Evolutionary conservation across 2,329 filamentous ascomycete genomes (phyloP), one percentile per base, ranked within the genome.

Genomic region (Shiraia sp.): DNA sequence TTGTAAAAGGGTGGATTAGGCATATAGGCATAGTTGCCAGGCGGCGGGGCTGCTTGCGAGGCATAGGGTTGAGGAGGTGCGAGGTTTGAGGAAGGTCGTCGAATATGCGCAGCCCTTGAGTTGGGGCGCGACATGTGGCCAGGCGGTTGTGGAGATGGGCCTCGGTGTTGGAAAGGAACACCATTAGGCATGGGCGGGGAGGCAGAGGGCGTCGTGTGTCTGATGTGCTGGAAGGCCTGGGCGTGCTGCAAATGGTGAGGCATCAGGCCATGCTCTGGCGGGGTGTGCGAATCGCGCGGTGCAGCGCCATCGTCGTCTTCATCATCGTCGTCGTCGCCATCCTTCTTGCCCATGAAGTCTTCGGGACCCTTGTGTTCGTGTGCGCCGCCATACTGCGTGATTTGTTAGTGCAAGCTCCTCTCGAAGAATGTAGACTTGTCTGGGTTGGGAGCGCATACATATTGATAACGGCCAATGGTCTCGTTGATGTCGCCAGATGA

Each of bases 331-430:
- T 87, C 87, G 49, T 87, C 86, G 42, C 75, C 76, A 45, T 80
- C 81, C 44, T 78, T 77, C 70, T 86, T 86, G 53, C 90, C 90
- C 63, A 86, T 88, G 72, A 96, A 99, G 71, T 99, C 93, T 40
- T 81, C 80, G 1, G 93, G 93, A 2, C 92, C 92, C 74, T 97
- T 99, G 74, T 97, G 92, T 71, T 99, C 93, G 71, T 93, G 95
- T 31, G 91, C 86, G 45, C 84, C 86, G 60, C 90, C 90, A 76
- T 95, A 95, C 90, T 96, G 68, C 36, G 43, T 42, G 36, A 36
- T 39, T 49, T 57, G 53, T 61, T 48, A 59, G 53, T 45, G 43
- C 33, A 41, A 40, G 19, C 10, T 38, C 31, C 45, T 55, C 67
- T 51, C 69, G 36, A 24, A 29, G 34, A 42, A 37, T 36, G 26